A percentile compares a stretch with the other conserved stretches of the same genome.
Conservation (phyloP, 768 basidiomycete species). For the Tephrocybe sp. region DNA sequence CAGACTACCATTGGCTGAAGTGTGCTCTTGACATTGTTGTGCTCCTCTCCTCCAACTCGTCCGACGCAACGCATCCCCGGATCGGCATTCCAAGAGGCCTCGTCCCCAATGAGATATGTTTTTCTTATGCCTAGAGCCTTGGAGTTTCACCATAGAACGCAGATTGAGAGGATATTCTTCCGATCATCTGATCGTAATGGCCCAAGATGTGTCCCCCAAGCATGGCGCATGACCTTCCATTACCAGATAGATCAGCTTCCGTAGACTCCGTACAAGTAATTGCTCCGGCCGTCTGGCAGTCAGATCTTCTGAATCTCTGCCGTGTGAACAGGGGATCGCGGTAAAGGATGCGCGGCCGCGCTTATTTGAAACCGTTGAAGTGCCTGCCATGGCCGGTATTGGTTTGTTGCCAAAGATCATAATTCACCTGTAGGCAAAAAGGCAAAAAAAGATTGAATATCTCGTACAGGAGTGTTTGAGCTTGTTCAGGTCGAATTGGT, state of each 20-base stretch:
- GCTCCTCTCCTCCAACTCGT: too few relatives aligned
- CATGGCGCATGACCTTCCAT: conserved; percentile 7
- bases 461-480: too few relatives aligned
- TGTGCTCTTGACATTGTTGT: not conserved
- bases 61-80: too few relatives aligned
- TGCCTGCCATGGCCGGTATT: not conserved
- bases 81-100: too few relatives aligned
- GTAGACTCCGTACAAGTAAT: conserved; percentile 7
- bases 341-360: not conserved
- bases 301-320: not conserved
- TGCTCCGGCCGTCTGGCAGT: conserved; percentile 11
- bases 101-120: conserved; percentile 42
- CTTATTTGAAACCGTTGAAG: not conserved
- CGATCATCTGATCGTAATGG: conserved; percentile 24
- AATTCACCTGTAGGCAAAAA: too few relatives aligned
- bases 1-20: not conserved
- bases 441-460: too few relatives aligned
- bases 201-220: conserved; percentile 17
- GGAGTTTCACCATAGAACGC: conserved; percentile 18
- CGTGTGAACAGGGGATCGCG: too few relatives aligned
- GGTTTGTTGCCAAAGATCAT: too few relatives aligned
- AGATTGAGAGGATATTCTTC: conserved; percentile 11
- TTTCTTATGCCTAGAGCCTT: conserved; percentile 68
- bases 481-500: too few relatives aligned
- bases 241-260: conserved; percentile 14